Base-by-base conservation (phyloP, 2,329 filamentous ascomycete species). In the Aspergillus aculeatus region DNA sequence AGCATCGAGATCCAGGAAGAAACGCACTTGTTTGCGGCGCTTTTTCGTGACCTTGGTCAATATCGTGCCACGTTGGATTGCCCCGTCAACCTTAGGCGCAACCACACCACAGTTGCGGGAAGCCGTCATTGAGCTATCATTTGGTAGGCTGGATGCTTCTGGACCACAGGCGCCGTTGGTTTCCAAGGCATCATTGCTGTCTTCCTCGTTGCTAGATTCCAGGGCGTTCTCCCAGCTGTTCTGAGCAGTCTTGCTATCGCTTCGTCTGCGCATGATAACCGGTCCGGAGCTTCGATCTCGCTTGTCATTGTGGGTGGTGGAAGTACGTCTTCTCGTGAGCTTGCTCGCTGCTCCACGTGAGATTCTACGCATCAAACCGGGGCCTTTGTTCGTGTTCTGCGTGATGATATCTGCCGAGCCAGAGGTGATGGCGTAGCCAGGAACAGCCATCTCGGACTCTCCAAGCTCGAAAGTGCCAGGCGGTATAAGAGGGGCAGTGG, bases 261-360 rank as follows among this genome's bases (percentile, higher is more conserved):
- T 97, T 65, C 93, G 87, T 59, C 92, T 85, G 63, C 94, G 87
- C 75, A 96, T 86, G 55, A 96, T 90, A 58, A 92, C 89, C 1
- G 95, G 95, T 0, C 95, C 95, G 26, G 92, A 89, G 72, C 93
- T 97, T 62, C 90, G 88, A 71, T 97, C 92, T 47, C 93, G 87
- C 72, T 89, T 91, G 62, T 88, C 86, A 21, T 89, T 85, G 49
- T 89, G 85, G 1, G 88, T 88, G 2, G 91, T 92, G 16, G 91
- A 96, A 62, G 89, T 88, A 62, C 93, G 85, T 63, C 92, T 86
- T 61, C 88, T 84, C 44, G 72, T 87, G 73, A 81, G 89, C 77
- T 83, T 88, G 75, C 86, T 88, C 50, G 86, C 86, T 5, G 92
- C 91, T 62, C 89, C 87, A 68, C 90, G 91, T 32, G 95, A 98